Evolutionary conservation across 768 basidiomycete genomes (phyloP).

Genomic region (Fibroporia radiculosa): DNA sequence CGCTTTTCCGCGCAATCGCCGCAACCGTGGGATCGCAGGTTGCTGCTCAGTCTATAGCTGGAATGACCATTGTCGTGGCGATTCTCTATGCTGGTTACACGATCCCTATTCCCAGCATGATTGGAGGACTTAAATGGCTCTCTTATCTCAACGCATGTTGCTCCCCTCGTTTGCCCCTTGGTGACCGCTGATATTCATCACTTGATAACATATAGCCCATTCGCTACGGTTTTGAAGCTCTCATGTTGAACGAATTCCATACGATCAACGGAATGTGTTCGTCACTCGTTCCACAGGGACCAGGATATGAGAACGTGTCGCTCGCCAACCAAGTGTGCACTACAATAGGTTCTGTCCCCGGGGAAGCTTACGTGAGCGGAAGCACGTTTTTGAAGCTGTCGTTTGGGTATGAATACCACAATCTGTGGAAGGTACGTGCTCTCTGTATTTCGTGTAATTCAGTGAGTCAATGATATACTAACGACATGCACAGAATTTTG

Average conservation of each 20-base stretch:
- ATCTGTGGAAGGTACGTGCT: slow-evolving; percentile 38
- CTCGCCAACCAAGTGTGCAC: slow-evolving; percentile 71
- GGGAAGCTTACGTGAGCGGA: slow-evolving; percentile 55
- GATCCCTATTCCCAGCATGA: slow-evolving; percentile 56
- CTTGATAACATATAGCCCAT: slow-evolving; percentile 38
- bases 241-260: slow-evolving; percentile 80
- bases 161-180: slow-evolving; percentile 13
- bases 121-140: slow-evolving; percentile 63
- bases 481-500: slow-evolving; percentile 42
- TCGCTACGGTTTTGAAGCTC: slow-evolving; percentile 64
- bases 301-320: slow-evolving; percentile 49
- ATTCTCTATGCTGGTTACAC: slow-evolving; percentile 54
- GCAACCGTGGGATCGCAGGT: slow-evolving; percentile 52
- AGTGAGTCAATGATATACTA: neutral
- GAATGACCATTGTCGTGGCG: slow-evolving; percentile 41
- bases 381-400: slow-evolving; percentile 42
- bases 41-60: slow-evolving; percentile 54
- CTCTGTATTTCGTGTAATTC: neutral
- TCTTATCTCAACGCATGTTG: slow-evolving; percentile 49
- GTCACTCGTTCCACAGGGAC: slow-evolving; percentile 50
- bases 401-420: slow-evolving; percentile 31
- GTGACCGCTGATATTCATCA: neutral
- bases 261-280: slow-evolving; percentile 56
- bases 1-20: slow-evolving; percentile 64
- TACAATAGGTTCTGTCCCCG: slow-evolving; percentile 55